These are phyloP conservation scores for Phyllachora maydis DNA, from an alignment of 2,329 filamentous ascomycete genomes.

Conservation along the genomic window DNA sequence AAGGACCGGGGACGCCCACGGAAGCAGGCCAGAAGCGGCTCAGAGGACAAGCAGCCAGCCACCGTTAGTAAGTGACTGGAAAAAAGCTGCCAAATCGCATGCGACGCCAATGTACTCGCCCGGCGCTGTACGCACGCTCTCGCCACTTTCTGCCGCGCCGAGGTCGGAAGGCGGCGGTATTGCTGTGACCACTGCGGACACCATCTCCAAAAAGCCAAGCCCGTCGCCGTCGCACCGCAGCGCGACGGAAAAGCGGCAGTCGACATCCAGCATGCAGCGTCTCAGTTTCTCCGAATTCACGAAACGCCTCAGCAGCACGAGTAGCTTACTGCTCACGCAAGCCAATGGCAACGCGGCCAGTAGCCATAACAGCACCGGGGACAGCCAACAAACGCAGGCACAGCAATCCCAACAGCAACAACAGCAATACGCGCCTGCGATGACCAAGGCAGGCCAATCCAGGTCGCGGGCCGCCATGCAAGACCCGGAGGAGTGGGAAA, in stretches of 20 bases:
- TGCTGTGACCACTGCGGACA: no score
- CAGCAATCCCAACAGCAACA: slow-evolving; percentile 11
- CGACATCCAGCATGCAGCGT: slow-evolving; percentile 31
- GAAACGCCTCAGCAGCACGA: slow-evolving; percentile 37
- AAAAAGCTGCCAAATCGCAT: no score
- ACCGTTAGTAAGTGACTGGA: slow-evolving; percentile 14
- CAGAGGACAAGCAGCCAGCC: slow-evolving; percentile 27
- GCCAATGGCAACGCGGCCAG: slow-evolving; percentile 28
- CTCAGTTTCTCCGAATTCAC: slow-evolving; percentile 41
- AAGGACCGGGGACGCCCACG: slow-evolving; percentile 32
- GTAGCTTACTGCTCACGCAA: slow-evolving; percentile 36
- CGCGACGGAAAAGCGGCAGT: slow-evolving; percentile 24
- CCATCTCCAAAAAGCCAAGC: no score
- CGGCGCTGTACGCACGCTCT: no score
- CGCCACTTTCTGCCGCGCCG: no score
- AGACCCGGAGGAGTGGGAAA: slow-evolving; percentile 16
- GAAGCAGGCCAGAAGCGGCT: slow-evolving; percentile 18
- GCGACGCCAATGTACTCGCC: no score
- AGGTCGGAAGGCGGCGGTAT: no score
- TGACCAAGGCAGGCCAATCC: no score
- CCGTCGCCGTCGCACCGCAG: no score
- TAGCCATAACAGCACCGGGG: slow-evolving; percentile 24
- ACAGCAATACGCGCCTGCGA: slow-evolving; percentile 9
- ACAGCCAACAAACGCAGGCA: slow-evolving; percentile 17
- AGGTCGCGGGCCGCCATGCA: slow-evolving; percentile 10